Conservation (phyloP, 768 basidiomycete genomes). For the Mycena pura region DNA sequence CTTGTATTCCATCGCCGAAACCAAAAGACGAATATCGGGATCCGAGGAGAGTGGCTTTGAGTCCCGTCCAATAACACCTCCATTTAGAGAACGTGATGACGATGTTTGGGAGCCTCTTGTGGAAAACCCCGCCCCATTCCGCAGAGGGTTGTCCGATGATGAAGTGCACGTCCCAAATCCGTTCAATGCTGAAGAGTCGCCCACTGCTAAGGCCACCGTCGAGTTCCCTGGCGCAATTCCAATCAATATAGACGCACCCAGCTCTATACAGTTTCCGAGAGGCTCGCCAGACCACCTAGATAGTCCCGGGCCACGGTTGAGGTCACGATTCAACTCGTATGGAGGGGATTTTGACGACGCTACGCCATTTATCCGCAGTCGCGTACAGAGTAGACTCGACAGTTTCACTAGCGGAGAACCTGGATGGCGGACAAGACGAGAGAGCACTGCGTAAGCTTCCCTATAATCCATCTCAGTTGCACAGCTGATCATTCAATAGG, state of each 20-base stretch:
- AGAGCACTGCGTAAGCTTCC: constrained; percentile 83
- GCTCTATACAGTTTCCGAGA: constrained; percentile 82
- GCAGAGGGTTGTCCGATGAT: constrained; percentile 76
- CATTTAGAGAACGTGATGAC: constrained; percentile 48
- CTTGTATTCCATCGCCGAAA: constrained; percentile 84
- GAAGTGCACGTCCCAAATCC: constrained; percentile 54
- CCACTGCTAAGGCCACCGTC: constrained; percentile 55
- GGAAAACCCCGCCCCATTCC: constrained; percentile 76
- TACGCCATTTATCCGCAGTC: constrained; percentile 85
- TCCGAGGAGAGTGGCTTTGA: constrained; percentile 61
- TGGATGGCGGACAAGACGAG: constrained; percentile 86
- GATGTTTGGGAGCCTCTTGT: constrained; percentile 53
- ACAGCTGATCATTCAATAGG: constrained; percentile 44
- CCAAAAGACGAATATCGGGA: constrained; percentile 58
- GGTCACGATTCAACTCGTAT: constrained; percentile 74
- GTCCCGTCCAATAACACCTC: constrained; percentile 60
- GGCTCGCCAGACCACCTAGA: constrained; percentile 78
- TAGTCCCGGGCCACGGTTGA: constrained; percentile 59
- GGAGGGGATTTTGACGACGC: constrained; percentile 69
- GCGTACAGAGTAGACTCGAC: constrained; percentile 81
- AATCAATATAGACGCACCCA: constrained; percentile 59
- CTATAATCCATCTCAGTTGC: constrained; percentile 4
- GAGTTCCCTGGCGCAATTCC: constrained; percentile 64
- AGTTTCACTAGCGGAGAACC: constrained; percentile 60
- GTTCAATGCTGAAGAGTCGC: constrained; percentile 52